Percentiles rank a stretch among this genome's conserved stretches.
These are phyloP conservation scores for Podospora pseudopauciseta DNA, from an alignment of 495 filamentous ascomycete genomes.

Conservation along the genomic window DNA sequence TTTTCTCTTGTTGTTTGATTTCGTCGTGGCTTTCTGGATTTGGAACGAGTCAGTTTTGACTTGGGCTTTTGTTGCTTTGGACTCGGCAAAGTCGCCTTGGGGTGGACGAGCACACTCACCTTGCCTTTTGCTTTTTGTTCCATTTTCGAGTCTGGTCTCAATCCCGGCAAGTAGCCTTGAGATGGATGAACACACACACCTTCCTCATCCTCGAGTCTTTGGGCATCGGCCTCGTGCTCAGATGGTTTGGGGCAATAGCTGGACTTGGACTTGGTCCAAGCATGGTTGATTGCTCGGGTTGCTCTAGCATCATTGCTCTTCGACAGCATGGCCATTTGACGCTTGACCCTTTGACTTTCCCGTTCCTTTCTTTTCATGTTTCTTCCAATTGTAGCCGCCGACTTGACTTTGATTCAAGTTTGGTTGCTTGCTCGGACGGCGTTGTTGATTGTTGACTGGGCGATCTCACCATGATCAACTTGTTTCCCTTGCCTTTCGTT, in stretches of 20 bases:
- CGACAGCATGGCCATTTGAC: neutral
- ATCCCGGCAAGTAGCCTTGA: neutral
- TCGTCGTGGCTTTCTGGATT: neutral
- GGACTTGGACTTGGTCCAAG: neutral
- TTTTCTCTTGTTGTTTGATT: neutral
- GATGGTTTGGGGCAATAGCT: neutral
- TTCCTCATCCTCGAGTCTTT: neutral
- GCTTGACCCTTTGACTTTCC: neutral
- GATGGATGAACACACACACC: neutral
- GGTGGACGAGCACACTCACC: no score
- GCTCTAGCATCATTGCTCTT: neutral
- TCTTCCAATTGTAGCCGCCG: neutral
- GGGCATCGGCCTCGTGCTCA: neutral
- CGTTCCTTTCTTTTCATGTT: neutral
- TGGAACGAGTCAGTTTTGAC: no score
- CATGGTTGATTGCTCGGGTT: neutral
- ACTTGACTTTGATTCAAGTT: neutral
- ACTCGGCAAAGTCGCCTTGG: no score
- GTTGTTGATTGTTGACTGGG: neutral
- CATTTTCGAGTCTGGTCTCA: neutral
- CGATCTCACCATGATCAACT: neutral
- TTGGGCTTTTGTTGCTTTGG: no score
- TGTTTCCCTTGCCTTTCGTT: no score
- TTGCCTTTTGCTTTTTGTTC: neutral
- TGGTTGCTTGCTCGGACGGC: neutral